phyloP scores from a whole-genome alignment of 2,329 filamentous ascomycete species.

The Pseudogymnoascus sp. region DNA sequence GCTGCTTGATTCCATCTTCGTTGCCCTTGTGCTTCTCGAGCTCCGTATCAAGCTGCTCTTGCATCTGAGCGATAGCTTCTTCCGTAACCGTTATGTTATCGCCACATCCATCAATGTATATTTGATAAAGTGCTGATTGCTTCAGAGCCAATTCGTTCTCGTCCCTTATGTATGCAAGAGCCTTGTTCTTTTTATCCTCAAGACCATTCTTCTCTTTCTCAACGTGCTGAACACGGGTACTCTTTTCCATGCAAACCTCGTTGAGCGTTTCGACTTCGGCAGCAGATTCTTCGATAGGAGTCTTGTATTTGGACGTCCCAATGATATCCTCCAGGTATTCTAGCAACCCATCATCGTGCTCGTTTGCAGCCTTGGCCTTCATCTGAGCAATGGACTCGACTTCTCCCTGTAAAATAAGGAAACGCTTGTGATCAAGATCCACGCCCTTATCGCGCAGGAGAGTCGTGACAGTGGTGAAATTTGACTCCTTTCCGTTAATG shows the following conservation, averaged over 20 bases:
- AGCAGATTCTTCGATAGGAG: constrained; percentile 89
- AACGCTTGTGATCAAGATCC: constrained; percentile 95
- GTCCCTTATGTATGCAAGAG: constrained; percentile 76
- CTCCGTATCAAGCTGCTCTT: constrained; percentile 76
- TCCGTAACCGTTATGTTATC: constrained; percentile 84
- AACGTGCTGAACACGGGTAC: constrained; percentile 87
- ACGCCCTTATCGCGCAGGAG: constrained; percentile 81
- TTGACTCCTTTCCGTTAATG: constrained; percentile 82
- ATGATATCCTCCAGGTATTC: constrained; percentile 99
- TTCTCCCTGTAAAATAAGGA: constrained; percentile 93
- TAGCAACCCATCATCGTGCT: constrained; percentile 91
- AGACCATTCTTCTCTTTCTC: constrained; percentile 92
- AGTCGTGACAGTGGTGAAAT: constrained; percentile 84
- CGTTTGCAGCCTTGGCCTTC: constrained; percentile 91
- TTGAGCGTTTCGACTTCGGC: constrained; percentile 86
- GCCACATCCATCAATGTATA: constrained; percentile 79
- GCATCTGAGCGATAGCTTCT: constrained; percentile 85
- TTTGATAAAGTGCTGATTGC: constrained; percentile 85
- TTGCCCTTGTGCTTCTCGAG: constrained; percentile 86
- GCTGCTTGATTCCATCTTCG: constrained; percentile 80
- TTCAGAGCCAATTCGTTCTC: constrained; percentile 90
- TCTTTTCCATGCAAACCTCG: constrained; percentile 92
- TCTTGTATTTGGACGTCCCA: constrained; percentile 96
- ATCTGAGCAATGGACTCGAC: constrained; percentile 99
- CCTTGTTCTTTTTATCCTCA: constrained; percentile 95